phyloP scores from a whole-genome alignment of 768 basidiomycete genomes.

The Sutorius australiensis region DNA sequence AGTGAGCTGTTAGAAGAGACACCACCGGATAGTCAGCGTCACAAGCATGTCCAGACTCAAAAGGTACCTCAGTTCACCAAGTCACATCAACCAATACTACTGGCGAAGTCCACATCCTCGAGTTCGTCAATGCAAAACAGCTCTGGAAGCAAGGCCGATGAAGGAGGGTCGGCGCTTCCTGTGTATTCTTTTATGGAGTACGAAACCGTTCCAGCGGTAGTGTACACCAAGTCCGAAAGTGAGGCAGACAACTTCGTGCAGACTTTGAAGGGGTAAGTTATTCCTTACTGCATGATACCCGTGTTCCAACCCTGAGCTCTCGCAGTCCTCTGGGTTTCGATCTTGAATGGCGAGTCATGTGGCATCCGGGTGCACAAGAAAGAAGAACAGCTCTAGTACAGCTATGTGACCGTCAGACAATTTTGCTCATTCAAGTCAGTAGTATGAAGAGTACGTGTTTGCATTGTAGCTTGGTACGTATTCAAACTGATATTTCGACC shows the following conservation, averaged over 20 bases:
- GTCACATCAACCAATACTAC: neutral
- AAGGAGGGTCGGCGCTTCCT: conserved; percentile 20
- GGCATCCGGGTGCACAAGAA: conserved; percentile 29
- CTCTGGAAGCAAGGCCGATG: neutral
- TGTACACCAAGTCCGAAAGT: conserved; percentile 40
- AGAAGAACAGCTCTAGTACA: conserved; percentile 44
- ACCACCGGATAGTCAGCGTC: neutral
- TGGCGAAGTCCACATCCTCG: neutral
- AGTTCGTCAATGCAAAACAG: conserved; percentile 5
- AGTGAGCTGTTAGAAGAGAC: conserved; percentile 1
- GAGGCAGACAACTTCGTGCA: conserved; percentile 40
- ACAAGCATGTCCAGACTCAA: neutral
- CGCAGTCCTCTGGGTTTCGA: conserved; percentile 48
- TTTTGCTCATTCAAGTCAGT: conserved; percentile 47
- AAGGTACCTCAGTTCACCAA: neutral
- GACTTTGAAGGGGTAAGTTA: conserved; percentile 35
- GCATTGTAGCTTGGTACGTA: neutral
- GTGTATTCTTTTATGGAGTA: conserved; percentile 39
- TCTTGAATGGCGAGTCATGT: conserved; percentile 45
- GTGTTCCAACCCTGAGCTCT: neutral
- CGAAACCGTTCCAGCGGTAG: conserved; percentile 26
- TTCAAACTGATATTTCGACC: neutral
- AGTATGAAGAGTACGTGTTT: conserved; percentile 41
- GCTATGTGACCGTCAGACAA: conserved; percentile 39
- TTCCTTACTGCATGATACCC: neutral